Base-by-base conservation (phyloP, 208 protist genomes). In the Kentomonas sorsogonicus region DNA sequence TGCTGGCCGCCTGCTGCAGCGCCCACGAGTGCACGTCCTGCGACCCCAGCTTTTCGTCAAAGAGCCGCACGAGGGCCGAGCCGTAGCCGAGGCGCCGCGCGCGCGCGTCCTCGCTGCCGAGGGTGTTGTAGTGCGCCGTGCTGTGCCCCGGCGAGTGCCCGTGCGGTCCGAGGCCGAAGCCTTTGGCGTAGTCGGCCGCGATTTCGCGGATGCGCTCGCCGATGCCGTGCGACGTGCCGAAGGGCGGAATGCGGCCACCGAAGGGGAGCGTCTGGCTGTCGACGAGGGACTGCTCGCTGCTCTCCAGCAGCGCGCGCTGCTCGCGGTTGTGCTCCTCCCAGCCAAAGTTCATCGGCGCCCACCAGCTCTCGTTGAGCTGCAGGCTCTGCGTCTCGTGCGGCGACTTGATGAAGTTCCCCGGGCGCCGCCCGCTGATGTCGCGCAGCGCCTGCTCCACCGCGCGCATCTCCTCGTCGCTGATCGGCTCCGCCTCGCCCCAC, bases 391-490 rank as follows among this genome's bases (percentile, higher is more conserved):
- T 77, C 61, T 95, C 82, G 11, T 72, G 73, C 11, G 77, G 75
- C 0, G 72, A 69, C 65, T 95, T 95, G 51, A 89, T 53, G 54
- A 87, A 95, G 75, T 95, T 95, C 26, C 90, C 90, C 3, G 85
- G 85, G 16, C 86, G 74, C 45, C 74, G 67, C 9, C 87, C 90
- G 67, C 83, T 88, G 57, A 96, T 96, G 56, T 96, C 90, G 25
- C 87, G 78, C 44, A 96, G 61, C 10, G 83, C 83, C 63, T 96
- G 90, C 69, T 96, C 90, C 51, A 94, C 83, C 3, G 75, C 80
- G 25, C 56, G 40, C 48, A 94, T 74, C 56, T 93, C 86, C 10
- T 69, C 72, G 54, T 89, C 73, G 11, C 50, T 63, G n/a, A 93
- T 72, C 9, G 68, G 61, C 27, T 82, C 77, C 33, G 73, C 78